Evolutionary conservation across 106 monocot genomes (phyloP), one percentile per base, ranked within the genome.

Genomic region (Allium sativum): DNA sequence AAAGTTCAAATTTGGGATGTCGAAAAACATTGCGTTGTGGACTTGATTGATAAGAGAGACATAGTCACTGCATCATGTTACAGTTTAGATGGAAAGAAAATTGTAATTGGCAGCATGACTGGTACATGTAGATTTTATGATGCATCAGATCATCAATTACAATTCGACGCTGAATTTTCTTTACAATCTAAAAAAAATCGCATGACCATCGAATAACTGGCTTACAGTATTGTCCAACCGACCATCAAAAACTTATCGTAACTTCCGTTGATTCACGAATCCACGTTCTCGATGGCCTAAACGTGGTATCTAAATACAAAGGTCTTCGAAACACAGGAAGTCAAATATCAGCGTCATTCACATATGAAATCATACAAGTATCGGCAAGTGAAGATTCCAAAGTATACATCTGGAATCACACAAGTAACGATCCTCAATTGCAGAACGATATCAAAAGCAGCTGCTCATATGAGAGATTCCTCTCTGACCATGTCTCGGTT

Each of bases 1-100:
- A 90, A 86, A 69, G 66, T 95, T 64, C 90, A 90, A 20, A 78
- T 95, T 55, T 95, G 95, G 95, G 81, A 83, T 44, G 74, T 86
- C 48, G 21, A 52, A 18, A 56, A 57, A 47, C 52, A 72, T 17
- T 79, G 63, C 43, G 90, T 95, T 40, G 81, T 90, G 55, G 65
- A 79, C 40, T 95, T 89, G 95, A 73, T 55, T 69, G 84, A 90
- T 60, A 53, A 66, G 18, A 78, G 69, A 62, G 87, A 95, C 54
- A n/a, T n/a, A 90, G 64, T 86, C 17, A 90, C 90, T 50, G 83
- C 86, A 6, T 62, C 82, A n/a, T 87, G 84, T 73, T 91, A 84
- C 61, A 54, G 56, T 9, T 79, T 79, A 6, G 76, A 87, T 84
- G 87, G 84, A 18, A 82, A 84, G 87, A 82, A 68, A 43, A 59